phyloP scores from a whole-genome alignment of 2,329 filamentous ascomycete species.

The Penicillium sp. region DNA sequence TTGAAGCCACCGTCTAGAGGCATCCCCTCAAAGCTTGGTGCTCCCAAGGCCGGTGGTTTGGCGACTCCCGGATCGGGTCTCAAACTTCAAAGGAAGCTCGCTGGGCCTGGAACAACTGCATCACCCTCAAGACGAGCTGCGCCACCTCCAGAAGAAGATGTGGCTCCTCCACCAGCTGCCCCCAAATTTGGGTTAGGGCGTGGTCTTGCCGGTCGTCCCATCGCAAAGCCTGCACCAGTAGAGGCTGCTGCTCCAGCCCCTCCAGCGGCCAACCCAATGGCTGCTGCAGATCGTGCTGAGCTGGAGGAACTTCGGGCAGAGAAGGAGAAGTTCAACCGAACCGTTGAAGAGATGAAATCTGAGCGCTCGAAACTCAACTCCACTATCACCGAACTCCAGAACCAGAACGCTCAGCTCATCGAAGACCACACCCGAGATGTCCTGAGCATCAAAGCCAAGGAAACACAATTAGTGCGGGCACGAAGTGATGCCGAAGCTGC shows the following conservation, averaged over 20 bases:
- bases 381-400: constrained; percentile 91
- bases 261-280: constrained; percentile 65
- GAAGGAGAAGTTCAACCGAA: constrained; percentile 71
- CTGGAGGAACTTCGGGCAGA: constrained; percentile 79
- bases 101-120: constrained; percentile 41
- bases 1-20: constrained; percentile 43
- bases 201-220: constrained; percentile 80
- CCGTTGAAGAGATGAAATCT: constrained; percentile 77
- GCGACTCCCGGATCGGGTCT: constrained; percentile 45
- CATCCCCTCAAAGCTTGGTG: constrained; percentile 49
- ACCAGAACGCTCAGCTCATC: constrained; percentile 93
- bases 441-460: constrained; percentile 95
- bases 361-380: constrained; percentile 80
- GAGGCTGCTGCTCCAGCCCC: constrained; percentile 54
- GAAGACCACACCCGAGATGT: constrained; percentile 97
- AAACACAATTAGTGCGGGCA: constrained; percentile 92
- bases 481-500: constrained; percentile 86
- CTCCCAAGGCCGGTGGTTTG: constrained; percentile 42
- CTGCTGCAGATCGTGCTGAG: constrained; percentile 84
- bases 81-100: constrained; percentile 47
- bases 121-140: constrained; percentile 48
- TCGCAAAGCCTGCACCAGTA: constrained; percentile 67
- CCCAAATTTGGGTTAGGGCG: constrained; percentile 66
- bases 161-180: constrained; percentile 42
- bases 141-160: constrained; percentile 48